A percentile compares a stretch with the other conserved stretches of the same genome.
phyloP scores from a whole-genome alignment of 495 filamentous ascomycete genomes.

The Amniculicola lignicola region DNA sequence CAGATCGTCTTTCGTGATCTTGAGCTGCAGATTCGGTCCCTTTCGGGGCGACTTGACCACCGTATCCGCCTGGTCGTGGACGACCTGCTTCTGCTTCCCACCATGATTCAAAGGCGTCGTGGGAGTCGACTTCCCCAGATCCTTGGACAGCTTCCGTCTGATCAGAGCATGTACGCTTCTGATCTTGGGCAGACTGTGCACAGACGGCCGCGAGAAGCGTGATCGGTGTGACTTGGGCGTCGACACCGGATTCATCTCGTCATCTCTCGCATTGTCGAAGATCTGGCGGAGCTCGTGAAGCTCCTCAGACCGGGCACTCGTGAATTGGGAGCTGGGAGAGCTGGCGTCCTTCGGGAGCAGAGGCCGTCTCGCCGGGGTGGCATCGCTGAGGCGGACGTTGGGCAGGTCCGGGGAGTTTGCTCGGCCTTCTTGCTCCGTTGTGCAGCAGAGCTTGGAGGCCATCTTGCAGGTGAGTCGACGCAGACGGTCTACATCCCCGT shows the following conservation, averaged over 20 bases:
- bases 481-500: too few species aligned
- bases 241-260: neutral
- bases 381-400: slow-evolving; percentile 25
- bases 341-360: slow-evolving; percentile 3
- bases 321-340: slow-evolving; percentile 24
- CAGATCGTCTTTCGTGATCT: slow-evolving; percentile 28
- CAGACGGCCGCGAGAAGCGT: slow-evolving; percentile 10
- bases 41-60: slow-evolving; percentile 18
- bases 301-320: slow-evolving; percentile 27
- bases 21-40: slow-evolving; percentile 25
- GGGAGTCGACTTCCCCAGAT: slow-evolving; percentile 3
- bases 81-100: neutral
- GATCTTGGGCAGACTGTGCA: slow-evolving; percentile 26
- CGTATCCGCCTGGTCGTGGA: slow-evolving; percentile 4
- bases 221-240: neutral
- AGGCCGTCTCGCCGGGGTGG: slow-evolving; percentile 18
- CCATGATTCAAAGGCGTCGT: neutral
- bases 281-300: slow-evolving; percentile 30
- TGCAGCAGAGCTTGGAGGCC: slow-evolving; percentile 25
- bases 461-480: neutral
- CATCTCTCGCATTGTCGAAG: slow-evolving; percentile 28
- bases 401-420: slow-evolving; percentile 27
- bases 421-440: slow-evolving; percentile 7
- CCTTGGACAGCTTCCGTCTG: slow-evolving; percentile 26
- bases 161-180: slow-evolving; percentile 30